Evolutionary conservation across 2,329 filamentous ascomycete species (phyloP).

Genomic region (Trichoderma polysporum): DNA sequence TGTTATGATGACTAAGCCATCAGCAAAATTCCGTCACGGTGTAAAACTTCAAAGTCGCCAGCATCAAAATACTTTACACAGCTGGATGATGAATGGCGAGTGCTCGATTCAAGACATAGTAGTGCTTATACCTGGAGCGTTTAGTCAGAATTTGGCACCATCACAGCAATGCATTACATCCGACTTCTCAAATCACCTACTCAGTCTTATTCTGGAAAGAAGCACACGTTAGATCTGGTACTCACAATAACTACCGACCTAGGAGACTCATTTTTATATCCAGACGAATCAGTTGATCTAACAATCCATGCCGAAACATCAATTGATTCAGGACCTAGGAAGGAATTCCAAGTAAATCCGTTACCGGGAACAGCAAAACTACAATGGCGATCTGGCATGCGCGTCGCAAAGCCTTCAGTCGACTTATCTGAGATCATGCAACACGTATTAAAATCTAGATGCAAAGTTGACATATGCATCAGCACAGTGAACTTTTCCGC

Average conservation of each 20-base stretch:
- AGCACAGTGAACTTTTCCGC: slow-evolving; percentile 30
- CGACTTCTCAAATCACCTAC: slow-evolving; percentile 51
- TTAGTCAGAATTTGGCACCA: background rate
- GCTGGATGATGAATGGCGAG: background rate
- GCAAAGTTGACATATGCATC: slow-evolving; percentile 32
- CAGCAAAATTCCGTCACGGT: background rate
- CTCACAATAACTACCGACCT: slow-evolving; percentile 59
- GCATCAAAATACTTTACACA: too few relatives aligned
- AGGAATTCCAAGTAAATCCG: background rate
- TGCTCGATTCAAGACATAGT: background rate
- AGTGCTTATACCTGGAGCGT: background rate
- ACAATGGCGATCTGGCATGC: slow-evolving; percentile 38
- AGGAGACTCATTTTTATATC: slow-evolving; percentile 54
- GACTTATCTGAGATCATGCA: slow-evolving; percentile 32
- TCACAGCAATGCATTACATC: slow-evolving; percentile 54
- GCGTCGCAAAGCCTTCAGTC: slow-evolving; percentile 40
- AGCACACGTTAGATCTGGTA: slow-evolving; percentile 42
- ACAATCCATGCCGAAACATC: slow-evolving; percentile 35
- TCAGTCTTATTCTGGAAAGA: slow-evolving; percentile 31
- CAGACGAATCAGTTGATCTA: slow-evolving; percentile 46
- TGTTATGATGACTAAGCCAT: background rate
- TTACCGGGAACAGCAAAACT: slow-evolving; percentile 30
- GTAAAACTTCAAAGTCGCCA: too few relatives aligned
- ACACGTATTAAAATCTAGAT: slow-evolving; percentile 28
- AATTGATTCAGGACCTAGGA: slow-evolving; percentile 21